Conservation (phyloP, 495 filamentous ascomycete genomes). For the Neurospora discreta region DNA sequence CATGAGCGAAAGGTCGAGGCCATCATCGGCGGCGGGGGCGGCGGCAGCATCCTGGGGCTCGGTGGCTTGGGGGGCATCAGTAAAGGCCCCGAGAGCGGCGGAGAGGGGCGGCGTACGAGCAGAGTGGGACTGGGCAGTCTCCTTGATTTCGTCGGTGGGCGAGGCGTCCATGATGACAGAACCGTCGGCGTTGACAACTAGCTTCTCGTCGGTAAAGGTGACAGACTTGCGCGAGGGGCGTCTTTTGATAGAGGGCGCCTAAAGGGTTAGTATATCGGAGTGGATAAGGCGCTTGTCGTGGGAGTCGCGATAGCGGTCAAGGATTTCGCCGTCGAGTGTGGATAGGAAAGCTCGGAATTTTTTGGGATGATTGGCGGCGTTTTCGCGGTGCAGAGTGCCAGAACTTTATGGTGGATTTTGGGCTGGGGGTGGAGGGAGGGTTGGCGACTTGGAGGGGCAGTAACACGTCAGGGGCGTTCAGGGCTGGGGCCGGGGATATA, state of each 20-base stretch:
- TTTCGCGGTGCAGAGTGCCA: neutral
- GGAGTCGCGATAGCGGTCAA: neutral
- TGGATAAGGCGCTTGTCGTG: neutral
- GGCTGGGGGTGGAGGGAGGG: neutral
- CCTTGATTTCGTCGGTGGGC: conserved; percentile 49
- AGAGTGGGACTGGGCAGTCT: conserved; percentile 61
- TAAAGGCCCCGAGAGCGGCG: conserved; percentile 37
- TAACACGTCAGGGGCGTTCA: neutral
- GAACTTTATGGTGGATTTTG: neutral
- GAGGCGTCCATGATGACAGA: conserved; percentile 57
- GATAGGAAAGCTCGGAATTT: neutral
- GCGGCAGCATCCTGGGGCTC: conserved; percentile 31
- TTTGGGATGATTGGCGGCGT: neutral
- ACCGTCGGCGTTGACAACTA: conserved; percentile 77
- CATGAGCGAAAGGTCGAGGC: conserved; percentile 33
- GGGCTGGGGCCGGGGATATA: neutral
- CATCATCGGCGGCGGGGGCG: conserved; percentile 40
- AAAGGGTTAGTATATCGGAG: conserved; percentile 18
- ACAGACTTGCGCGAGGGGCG: conserved; percentile 65
- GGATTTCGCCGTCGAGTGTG: neutral
- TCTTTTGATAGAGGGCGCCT: conserved; percentile 43
- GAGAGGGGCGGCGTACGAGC: conserved; percentile 48
- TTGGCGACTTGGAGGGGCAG: neutral
- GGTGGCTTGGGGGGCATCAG: conserved; percentile 38
- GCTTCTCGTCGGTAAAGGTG: conserved; percentile 73